Evolutionary conservation across 2,329 filamentous ascomycete species (phyloP), one percentile per base, ranked within the genome.

Genomic region (Colletotrichum chrysophilum): DNA sequence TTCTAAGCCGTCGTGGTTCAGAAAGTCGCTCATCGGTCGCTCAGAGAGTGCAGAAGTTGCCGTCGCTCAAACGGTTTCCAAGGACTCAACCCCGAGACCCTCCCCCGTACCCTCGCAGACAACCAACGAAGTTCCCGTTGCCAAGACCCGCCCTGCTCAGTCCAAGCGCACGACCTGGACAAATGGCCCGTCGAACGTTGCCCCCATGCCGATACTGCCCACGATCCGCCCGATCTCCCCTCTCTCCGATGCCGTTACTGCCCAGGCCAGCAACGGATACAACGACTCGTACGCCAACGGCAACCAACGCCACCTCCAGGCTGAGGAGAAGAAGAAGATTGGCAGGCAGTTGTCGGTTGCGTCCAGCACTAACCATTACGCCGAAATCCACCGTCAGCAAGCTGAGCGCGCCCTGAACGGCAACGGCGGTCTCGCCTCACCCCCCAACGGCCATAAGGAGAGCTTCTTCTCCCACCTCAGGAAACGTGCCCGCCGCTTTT

Each of bases 401-500:
- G 95, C 96, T 16, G 96, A 98, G 84, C 91, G 95, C 77, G 95
- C 96, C 48, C 89, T 98, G 61, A 98, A 96, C 82, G 97, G 96
- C 69, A 93, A 94, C 80, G 91, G 90, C 38, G 94, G 93, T 26
- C 88, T 96, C 28, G 92, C 91, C 18, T 97, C 95, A 7, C 95
- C 96, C 5, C 92, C 93, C 0, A 93, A 91, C 80, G 94, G 91
- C 21, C 94, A 96, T 72, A 97, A 97, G 82, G 97, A 99, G 84
- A 95, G 97, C 84, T 99, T 99, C 88, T 99, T 99, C 86, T 98
- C 97, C 1, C 97, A 99, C 83, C 90, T 99, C 9, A 92, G 97
- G 72, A 99, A 99, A 86, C 93, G 96, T 67, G 97, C 97, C 32
- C 92, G 97, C 79, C 91, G 97, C 79, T 93, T 99, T 76, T 99